Percentiles rank a stretch among this genome's conserved stretches.
These are phyloP conservation scores for Arachis monticola DNA, from an alignment of 331 rosid genomes.

Conservation along the genomic window DNA sequence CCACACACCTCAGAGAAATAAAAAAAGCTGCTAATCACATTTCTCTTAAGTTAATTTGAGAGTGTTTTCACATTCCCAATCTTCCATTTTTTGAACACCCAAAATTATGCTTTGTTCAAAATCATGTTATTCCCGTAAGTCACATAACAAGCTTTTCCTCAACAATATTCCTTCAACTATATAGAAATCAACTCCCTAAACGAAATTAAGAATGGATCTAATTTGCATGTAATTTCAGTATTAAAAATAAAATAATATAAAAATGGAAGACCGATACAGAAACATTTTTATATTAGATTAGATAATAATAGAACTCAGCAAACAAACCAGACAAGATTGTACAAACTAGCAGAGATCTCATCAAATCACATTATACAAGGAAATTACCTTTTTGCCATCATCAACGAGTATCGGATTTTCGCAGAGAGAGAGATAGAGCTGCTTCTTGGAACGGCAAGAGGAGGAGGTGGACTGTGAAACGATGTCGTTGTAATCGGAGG, in stretches of 20 bases:
- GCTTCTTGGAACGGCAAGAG: conserved; percentile 36
- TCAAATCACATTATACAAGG: too few relatives aligned
- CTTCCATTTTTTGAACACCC: not conserved
- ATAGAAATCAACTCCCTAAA: too few relatives aligned
- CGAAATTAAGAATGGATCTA: too few relatives aligned
- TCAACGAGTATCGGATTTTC: conserved; percentile 42
- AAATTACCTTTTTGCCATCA: conserved; percentile 50
- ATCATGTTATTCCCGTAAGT: too few relatives aligned
- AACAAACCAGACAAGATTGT: not conserved
- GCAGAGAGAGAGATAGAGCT: conserved; percentile 42
- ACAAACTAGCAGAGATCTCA: not conserved
- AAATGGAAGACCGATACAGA: too few relatives aligned
- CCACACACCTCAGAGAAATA: not conserved
- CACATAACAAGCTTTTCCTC: too few relatives aligned
- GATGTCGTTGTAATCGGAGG: conserved; percentile 38
- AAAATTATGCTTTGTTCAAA: not conserved
- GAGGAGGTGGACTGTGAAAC: conserved; percentile 17
- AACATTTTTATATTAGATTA: too few relatives aligned
- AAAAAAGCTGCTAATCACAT: not conserved
- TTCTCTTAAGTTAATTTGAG: not conserved
- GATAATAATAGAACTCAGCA: too few relatives aligned
- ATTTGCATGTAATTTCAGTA: too few relatives aligned
- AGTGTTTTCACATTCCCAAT: not conserved
- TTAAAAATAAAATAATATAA: too few relatives aligned
- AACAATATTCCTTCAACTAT: too few relatives aligned